These are phyloP conservation scores for Pichia sp. DNA, from an alignment of 1,139 yeast species.

Conservation along the genomic window DNA sequence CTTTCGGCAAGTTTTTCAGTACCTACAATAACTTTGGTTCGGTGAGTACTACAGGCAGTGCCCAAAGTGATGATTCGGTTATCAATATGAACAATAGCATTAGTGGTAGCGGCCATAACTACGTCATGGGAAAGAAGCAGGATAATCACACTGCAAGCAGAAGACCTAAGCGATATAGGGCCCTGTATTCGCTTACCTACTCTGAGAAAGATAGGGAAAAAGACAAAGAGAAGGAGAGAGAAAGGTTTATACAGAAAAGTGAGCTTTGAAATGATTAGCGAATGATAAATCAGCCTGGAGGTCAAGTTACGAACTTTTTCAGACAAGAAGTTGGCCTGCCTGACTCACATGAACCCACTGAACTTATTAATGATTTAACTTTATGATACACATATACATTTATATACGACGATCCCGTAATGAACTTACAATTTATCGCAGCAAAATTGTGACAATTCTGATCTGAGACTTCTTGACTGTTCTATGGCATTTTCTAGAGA, in stretches of 20 bases:
- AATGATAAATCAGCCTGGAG: no score
- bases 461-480: slow-evolving; percentile 44
- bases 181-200: slow-evolving; percentile 4
- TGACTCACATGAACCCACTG: background rate
- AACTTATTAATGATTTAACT: background rate
- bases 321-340: no score
- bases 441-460: slow-evolving; percentile 40
- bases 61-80: slow-evolving; percentile 1
- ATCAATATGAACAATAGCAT: background rate
- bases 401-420: background rate
- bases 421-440: slow-evolving; percentile 13
- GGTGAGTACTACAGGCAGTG: slow-evolving; percentile 4
- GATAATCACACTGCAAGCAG: background rate
- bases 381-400: background rate
- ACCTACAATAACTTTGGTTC: slow-evolving; percentile 7
- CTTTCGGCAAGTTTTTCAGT: background rate
- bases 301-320: no score
- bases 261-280: background rate
- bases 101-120: background rate
- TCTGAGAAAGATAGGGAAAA: slow-evolving; percentile 7
- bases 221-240: slow-evolving; percentile 8
- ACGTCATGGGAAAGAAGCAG: background rate
- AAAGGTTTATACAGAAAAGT: background rate
- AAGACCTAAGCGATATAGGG: slow-evolving; percentile 10
- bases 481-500: slow-evolving; percentile 39